Conservation (phyloP, 2,329 filamentous ascomycete genomes). For the Colletotrichum simmondsii region DNA sequence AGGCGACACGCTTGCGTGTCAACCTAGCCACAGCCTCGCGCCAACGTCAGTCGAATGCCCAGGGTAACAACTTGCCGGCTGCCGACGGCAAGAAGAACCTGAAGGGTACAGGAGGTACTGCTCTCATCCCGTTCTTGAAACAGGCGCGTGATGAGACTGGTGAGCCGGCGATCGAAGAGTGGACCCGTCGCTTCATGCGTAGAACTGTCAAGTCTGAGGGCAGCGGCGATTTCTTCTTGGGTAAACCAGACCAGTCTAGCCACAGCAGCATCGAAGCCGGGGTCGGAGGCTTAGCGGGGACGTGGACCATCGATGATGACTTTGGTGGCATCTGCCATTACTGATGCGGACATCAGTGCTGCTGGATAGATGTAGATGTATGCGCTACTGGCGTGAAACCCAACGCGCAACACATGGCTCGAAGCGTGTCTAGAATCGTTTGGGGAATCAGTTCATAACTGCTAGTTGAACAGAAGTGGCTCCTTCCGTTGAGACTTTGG, state of each 20-base stretch:
- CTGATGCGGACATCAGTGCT: slow-evolving; percentile 40
- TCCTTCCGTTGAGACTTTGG: background rate
- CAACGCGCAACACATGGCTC: background rate
- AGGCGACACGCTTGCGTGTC: slow-evolving; percentile 57
- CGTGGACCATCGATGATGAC: slow-evolving; percentile 88
- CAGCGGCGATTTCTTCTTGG: slow-evolving; percentile 67
- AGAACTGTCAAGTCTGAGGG: slow-evolving; percentile 60
- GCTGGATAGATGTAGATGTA: background rate
- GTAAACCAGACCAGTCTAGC: slow-evolving; percentile 55
- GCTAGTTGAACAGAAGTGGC: background rate
- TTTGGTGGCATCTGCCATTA: slow-evolving; percentile 73
- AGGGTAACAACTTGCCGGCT: slow-evolving; percentile 26
- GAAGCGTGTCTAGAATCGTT: background rate
- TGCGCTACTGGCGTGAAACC: slow-evolving; percentile 11
- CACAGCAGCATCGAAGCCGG: slow-evolving; percentile 56
- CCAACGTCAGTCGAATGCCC: slow-evolving; percentile 44
- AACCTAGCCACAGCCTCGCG: slow-evolving; percentile 73
- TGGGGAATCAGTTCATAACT: background rate
- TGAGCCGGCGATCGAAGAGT: slow-evolving; percentile 82
- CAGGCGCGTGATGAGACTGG: slow-evolving; percentile 96
- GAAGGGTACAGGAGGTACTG: slow-evolving; percentile 92
- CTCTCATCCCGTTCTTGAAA: slow-evolving; percentile 94
- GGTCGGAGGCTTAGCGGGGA: slow-evolving; percentile 78
- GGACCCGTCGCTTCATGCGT: slow-evolving; percentile 69
- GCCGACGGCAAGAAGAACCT: slow-evolving; percentile 66